Evolutionary conservation across 495 filamentous ascomycete species (phyloP), one percentile per base, ranked within the genome.

Genomic region (Trypethelium eluteriae): DNA sequence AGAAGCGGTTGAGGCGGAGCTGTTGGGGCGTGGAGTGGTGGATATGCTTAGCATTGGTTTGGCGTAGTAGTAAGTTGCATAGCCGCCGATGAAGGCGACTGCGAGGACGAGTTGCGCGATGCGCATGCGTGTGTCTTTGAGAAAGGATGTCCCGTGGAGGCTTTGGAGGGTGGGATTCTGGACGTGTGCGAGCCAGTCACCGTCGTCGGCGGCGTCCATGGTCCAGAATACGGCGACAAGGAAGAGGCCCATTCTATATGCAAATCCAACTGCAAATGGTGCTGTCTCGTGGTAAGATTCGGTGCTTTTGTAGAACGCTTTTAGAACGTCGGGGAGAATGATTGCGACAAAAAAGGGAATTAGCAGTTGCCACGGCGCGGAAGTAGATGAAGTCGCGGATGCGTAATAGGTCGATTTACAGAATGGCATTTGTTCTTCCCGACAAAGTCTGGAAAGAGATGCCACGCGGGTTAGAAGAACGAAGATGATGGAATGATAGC

Each of bases 401-500:
- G 94, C 86, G 74, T 98, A 98, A 79, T 96, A 99, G 7, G 94
- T 97, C 0, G 93, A 96, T 46, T 84, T 85, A 81, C 94, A 99
- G 78, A 88, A 91, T 1, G 95, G 94, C 91, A 97, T 96, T 76
- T 98, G 94, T 75, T 99, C 94, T 74, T 99, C 94, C 64, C 94
- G 89, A 74, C 94, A 99, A 39, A 98, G 86, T 67, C 91, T 89
- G 32, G 95, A 97, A 68, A 96, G 85, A 12, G 92, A 95, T 2
- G 92, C 89, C 5, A 95, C 10, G 41, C 93, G 86, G 59, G 87
- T 88, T n/a, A 96, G 81, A 39, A 89, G 72, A 66, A 93, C 81
- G 75, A 99, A 98, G 3, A 91, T 76, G 56, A 92, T 73, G 0
- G 94, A 93, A 75, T 98, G 91, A 68, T 90, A 92, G 3, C 89